Conservation (phyloP, 306 rosid species). For the Quercus wislizeni region DNA sequence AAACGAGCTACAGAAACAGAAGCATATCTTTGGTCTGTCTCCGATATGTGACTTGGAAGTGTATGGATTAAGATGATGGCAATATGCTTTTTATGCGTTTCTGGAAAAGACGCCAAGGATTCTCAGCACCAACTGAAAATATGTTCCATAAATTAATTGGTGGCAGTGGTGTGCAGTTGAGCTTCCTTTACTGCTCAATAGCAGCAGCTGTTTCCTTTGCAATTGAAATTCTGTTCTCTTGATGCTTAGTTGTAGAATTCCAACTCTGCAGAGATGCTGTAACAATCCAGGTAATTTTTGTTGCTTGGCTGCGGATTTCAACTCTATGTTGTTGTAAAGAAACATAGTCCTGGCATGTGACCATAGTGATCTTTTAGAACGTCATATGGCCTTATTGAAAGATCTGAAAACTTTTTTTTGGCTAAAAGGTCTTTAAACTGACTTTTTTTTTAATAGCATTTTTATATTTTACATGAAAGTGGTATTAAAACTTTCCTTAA, state of each 20-base stretch:
- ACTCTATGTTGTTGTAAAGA: not conserved
- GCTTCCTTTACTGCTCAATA: not conserved
- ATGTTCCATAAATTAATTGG: not conserved
- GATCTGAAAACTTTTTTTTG: not conserved
- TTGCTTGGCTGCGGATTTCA: not conserved
- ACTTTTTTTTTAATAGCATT: no score
- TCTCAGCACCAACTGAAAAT: not conserved
- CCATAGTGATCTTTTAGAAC: not conserved
- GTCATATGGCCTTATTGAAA: not conserved
- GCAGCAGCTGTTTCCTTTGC: not conserved
- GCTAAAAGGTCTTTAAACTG: no score
- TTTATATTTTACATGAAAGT: no score
- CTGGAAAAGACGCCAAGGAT: not conserved
- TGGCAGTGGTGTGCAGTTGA: not conserved
- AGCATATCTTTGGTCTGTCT: slow-evolving; percentile 90
- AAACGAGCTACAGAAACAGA: slow-evolving; percentile 72
- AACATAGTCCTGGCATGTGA: no score
- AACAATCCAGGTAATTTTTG: not conserved
- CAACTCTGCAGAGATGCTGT: not conserved
- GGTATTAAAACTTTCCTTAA: no score
- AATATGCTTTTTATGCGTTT: not conserved
- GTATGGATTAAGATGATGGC: not conserved
- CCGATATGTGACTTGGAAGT: slow-evolving; percentile 68
- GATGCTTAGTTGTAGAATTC: not conserved
- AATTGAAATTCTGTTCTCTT: not conserved